Conservation (phyloP, 495 filamentous ascomycete genomes). For the Aspergillus haitiensis region DNA sequence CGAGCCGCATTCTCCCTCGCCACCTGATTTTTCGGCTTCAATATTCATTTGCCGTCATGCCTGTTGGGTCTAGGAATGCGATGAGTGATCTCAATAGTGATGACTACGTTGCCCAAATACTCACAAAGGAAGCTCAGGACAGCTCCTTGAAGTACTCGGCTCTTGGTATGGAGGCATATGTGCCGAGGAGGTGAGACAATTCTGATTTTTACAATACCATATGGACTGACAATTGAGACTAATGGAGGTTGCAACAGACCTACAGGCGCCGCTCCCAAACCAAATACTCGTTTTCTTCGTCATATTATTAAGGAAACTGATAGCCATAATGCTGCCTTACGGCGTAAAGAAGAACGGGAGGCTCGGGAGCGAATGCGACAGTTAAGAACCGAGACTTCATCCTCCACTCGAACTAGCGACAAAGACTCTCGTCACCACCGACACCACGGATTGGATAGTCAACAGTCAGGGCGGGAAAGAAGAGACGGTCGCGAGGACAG, state of each 20-base stretch:
- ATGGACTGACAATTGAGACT: neutral
- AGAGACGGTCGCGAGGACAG: constrained; percentile 22
- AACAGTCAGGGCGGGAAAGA: constrained; percentile 20
- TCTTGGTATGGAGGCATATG: constrained; percentile 69
- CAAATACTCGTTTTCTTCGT: constrained; percentile 85
- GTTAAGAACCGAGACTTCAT: constrained; percentile 39
- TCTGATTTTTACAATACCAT: neutral
- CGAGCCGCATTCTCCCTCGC: neutral
- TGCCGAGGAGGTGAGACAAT: constrained; percentile 62
- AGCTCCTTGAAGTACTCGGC: constrained; percentile 69
- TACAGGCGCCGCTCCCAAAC: constrained; percentile 71
- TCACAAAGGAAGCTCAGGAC: constrained; percentile 71
- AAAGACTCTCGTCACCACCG: constrained; percentile 21
- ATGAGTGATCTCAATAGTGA: constrained; percentile 55
- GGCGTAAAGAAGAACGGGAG: constrained; percentile 75
- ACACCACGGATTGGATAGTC: constrained; percentile 15
- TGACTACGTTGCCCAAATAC: constrained; percentile 70
- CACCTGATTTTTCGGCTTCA: neutral
- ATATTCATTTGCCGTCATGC: constrained; percentile 16
- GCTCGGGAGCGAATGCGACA: constrained; percentile 56
- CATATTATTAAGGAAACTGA: constrained; percentile 88
- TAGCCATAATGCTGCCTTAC: constrained; percentile 82
- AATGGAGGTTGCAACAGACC: constrained; percentile 37
- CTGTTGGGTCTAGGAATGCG: constrained; percentile 20
- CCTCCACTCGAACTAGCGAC: constrained; percentile 35